Conservation (phyloP, 2,329 filamentous ascomycete species). For the Colletotrichum sp. region DNA sequence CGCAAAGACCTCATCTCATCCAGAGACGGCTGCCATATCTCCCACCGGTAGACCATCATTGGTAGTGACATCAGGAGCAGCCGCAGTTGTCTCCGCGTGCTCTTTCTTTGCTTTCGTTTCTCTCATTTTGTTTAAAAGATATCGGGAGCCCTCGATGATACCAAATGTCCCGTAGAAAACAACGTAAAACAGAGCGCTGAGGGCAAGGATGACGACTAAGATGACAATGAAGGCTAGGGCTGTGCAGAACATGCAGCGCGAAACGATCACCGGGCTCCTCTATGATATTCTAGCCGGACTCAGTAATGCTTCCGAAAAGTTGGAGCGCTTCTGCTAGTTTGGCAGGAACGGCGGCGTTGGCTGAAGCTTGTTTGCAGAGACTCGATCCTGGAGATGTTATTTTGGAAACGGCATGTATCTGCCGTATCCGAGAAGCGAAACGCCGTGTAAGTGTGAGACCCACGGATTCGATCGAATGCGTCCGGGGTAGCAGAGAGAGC, state of each 20-base stretch:
- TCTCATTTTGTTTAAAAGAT: fast-evolving
- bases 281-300: neutral
- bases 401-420: neutral
- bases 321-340: neutral
- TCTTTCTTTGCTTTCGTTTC: neutral
- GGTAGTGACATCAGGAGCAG: neutral
- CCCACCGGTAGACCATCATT: neutral
- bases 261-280: neutral
- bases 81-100: neutral
- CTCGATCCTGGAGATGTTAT: fast-evolving
- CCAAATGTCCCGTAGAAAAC: neutral
- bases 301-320: neutral
- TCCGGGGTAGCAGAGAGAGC: neutral
- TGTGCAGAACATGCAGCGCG: neutral
- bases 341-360: neutral
- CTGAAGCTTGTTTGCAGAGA: neutral
- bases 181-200: neutral
- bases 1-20: neutral
- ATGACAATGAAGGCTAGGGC: neutral
- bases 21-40: neutral
- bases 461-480: neutral
- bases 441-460: neutral
- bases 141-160: neutral
- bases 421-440: neutral
- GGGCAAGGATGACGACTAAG: neutral